Evolutionary conservation across 1,284 basidiomycete genomes (phyloP), one percentile per base, ranked within the genome.

Genomic region (Taiwanofungus camphoratus): DNA sequence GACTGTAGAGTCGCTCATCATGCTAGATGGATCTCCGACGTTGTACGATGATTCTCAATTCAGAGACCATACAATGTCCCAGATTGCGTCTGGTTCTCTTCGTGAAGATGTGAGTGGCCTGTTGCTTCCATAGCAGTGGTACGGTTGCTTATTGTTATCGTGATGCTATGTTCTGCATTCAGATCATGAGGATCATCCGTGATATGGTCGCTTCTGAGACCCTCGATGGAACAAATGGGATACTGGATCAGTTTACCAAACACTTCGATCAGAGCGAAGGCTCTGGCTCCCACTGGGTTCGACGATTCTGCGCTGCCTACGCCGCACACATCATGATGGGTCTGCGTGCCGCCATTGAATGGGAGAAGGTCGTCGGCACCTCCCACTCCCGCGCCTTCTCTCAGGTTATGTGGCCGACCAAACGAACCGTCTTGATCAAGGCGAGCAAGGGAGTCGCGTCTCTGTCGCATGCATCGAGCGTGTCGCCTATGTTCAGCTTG

Each of bases 251-350:
- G 29, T 49, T 49, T 31, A 8, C 26, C 7, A 27, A 36, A 15
- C 40, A 49, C 44, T 49, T 49, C 31, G 33, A 32, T 5, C 4
- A 45, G 24, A 20, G 20, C 5, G 4, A 36, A 11, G 21, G 32
- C n/a, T 27, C 31, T 4, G 40, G 45, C 4, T 5, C 22, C 8
- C 18, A 26, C 20, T 49, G 48, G 48, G 40, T 49, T 19, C 39
- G 39, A 15, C 19, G 48, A 22, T 49, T 49, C 48, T 46, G 48
- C 27, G 18, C 27, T 29, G 48, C 48, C 11, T 49, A 46, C 32
- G 41, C 30, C 9, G 48, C 48, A 3, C 48, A 49, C 26, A 16
- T 24, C 26, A 21, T 30, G 37, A 42, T 49, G 44, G 45, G 48
- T 19, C 13, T 49, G 4, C 48, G 48, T 21, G 45, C 30, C 4